Evolutionary conservation across 2,329 filamentous ascomycete species (phyloP), one percentile per base, ranked within the genome.

Genomic region (Talaromyces sp.): DNA sequence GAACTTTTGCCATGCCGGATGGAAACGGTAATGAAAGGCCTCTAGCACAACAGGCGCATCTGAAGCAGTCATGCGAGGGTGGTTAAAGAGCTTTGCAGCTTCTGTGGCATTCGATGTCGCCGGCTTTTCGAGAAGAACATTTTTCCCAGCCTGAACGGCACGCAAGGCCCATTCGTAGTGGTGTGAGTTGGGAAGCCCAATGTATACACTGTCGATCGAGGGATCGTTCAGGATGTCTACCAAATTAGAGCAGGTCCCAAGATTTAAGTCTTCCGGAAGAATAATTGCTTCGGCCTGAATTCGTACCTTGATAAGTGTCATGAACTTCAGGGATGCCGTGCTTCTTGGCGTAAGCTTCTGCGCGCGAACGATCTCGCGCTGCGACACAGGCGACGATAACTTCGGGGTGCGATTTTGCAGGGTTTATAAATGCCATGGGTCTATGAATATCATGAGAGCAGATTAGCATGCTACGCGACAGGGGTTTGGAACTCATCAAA

Each of bases 111-210:
- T 84, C 27, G 74, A 75, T n/a, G 74, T 75, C 0, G 77, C 74
- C 0, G 82, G 82, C 66, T 84, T 84, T 66, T 85, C 83, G 2
- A 84, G 69, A 0, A 85, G 75, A 21, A 85, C 81, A 64, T 85
- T 81, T 63, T 84, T 85, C 3, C 80, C 79, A 3, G 77, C 77
- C 24, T 70, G 65, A 24, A 85, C 69, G 3, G 80, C 76, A 57
- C 77, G 77, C 17, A 80, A 64, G 9, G 81, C 74, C 79, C 80
- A 84, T 65, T 81, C 77, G 32, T 68, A 74, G 52, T 77, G 75
- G 12, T 67, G 62, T 3, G 62, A 64, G 57, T 76, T 75, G n/a
- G 70, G 69, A 1, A 84, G 72, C 7, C 80, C 75, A 60, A 84
- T 80, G 67, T 82, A 84, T 54, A 85, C 46, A 12, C 60, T 58